These are phyloP conservation scores for Juglanconis sp. DNA, from an alignment of 2,329 filamentous ascomycete genomes.

Conservation along the genomic window DNA sequence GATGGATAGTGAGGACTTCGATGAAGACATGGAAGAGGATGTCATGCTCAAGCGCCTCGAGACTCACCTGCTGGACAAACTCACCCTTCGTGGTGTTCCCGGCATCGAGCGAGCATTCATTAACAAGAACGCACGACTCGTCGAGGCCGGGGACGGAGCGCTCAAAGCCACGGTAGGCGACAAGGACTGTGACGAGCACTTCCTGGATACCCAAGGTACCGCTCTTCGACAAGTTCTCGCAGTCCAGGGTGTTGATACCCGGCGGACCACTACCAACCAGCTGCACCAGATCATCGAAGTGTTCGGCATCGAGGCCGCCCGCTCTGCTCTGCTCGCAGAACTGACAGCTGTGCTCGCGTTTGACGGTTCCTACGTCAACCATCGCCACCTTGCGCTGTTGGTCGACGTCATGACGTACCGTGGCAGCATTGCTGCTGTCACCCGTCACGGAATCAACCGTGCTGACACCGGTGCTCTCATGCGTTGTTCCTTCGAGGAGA, in stretches of 20 bases:
- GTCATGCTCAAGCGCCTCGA: constrained; percentile 90
- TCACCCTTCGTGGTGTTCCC: constrained; percentile 85
- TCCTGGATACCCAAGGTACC: constrained; percentile 90
- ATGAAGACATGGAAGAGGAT: constrained; percentile 71
- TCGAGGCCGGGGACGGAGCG: constrained; percentile 66
- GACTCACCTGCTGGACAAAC: constrained; percentile 83
- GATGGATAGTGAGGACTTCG: constrained; percentile 66
- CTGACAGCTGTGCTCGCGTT: constrained; percentile 92
- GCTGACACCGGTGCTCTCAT: constrained; percentile 97
- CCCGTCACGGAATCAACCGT: constrained; percentile 96
- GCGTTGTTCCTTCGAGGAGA: constrained; percentile 99
- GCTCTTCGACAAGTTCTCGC: constrained; percentile 79
- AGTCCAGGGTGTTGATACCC: constrained; percentile 83
- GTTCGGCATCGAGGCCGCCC: constrained; percentile 93
- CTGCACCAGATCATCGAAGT: constrained; percentile 93
- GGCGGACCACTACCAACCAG: constrained; percentile 88
- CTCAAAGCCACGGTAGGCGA: constrained; percentile 73
- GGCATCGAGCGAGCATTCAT: constrained; percentile 92
- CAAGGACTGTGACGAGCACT: constrained; percentile 82
- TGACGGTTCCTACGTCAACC: constrained; percentile 98
- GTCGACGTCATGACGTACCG: constrained; percentile 98
- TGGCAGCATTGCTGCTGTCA: constrained; percentile 91
- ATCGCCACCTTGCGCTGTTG: constrained; percentile 90
- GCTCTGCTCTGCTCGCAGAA: constrained; percentile 81
- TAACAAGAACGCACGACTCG: constrained; percentile 71